Evolutionary conservation across 2,329 filamentous ascomycete species (phyloP).

Genomic region (Cercospora canescens): DNA sequence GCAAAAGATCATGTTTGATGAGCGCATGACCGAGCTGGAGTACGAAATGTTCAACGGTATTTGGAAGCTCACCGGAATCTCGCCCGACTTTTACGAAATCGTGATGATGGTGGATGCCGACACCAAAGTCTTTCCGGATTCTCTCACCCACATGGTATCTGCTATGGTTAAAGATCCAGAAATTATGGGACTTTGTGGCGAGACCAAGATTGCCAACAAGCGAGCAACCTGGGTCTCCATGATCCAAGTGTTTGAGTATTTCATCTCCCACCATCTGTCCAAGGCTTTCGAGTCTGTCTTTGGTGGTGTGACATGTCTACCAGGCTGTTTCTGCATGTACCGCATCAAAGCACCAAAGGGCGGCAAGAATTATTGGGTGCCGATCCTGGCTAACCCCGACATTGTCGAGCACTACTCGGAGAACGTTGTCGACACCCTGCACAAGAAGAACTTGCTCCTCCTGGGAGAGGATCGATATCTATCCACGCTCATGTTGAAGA

Average conservation of each 20-base stretch:
- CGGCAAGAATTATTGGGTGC: slow-evolving; percentile 98
- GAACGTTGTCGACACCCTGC: slow-evolving; percentile 96
- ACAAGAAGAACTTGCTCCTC: slow-evolving; percentile 93
- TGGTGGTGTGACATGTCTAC: slow-evolving; percentile 96
- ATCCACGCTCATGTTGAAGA: slow-evolving; percentile 96
- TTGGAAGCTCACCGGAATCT: slow-evolving; percentile 98
- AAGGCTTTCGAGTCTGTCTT: slow-evolving; percentile 99
- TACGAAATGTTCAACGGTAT: slow-evolving; percentile 99
- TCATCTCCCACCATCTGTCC: slow-evolving; percentile 94
- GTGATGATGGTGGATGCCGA: slow-evolving; percentile 99
- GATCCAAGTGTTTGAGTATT: slow-evolving; percentile 99
- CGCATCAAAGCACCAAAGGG: slow-evolving; percentile 99
- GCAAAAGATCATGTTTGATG: slow-evolving; percentile 99
- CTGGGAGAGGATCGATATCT: slow-evolving; percentile 94
- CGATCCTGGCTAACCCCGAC: slow-evolving; percentile 96
- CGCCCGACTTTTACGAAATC: slow-evolving; percentile 95
- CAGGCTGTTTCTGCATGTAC: slow-evolving; percentile 99
- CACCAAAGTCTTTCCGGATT: slow-evolving; percentile 98
- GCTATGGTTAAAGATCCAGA: slow-evolving; percentile 99
- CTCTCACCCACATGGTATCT: slow-evolving; percentile 96
- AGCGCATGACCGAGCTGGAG: slow-evolving; percentile 98
- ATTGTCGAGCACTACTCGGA: slow-evolving; percentile 99
- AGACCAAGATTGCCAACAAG: slow-evolving; percentile 99
- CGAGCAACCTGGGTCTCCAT: slow-evolving; percentile 90
- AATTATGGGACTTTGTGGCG: slow-evolving; percentile 97